Evolutionary conservation across 495 filamentous ascomycete genomes (phyloP), one percentile per base, ranked within the genome.

Genomic region (Hypoxylon lienhwacheense): DNA sequence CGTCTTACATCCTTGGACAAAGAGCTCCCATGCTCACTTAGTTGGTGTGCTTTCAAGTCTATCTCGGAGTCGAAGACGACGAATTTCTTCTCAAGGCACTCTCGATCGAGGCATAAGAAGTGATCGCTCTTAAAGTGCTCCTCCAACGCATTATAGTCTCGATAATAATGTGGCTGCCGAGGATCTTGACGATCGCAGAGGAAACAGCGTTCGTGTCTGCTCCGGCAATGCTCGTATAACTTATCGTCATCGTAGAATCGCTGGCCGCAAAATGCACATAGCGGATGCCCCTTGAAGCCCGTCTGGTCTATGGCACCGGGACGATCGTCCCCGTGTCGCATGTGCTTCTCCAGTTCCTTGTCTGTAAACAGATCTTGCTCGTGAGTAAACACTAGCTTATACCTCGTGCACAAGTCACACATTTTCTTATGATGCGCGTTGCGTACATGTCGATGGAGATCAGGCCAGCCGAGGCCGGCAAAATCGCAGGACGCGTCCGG

Each of bases 341-440:
- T 91, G 65, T 99, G 93, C 56, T 83, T 89, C 40, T 84, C 82
- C 29, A 97, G 72, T 59, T 91, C 88, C 41, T 83, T 79, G n/a
- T 77, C 72, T 3, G 88, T 87, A 64, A 96, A 97, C n/a, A 99
- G 77, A 16, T 89, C 89, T 64, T 99, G 93, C 70, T 99, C 93
- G 68, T 97, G 95, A 0, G 93, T 96, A 57, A 99, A 99, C 28
- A 96, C 91, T 56, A 96, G 96, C 74, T 99, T 97, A 71, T 96
- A 88, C 28, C 89, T 73, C 1, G 90, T 92, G 69, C 93, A 99
- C 11, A 97, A 79, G 69, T 96, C 90, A 71, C 93, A 99, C 85
- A 99, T 89, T 64, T 88, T 82, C 71, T 87, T 93, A 53, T 85
- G 74, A 74, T 99, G 93, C 25, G 81, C 81, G 29, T 63, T 76